Conservation (phyloP, 345 rosid species). For the Sonneratia alba region DNA sequence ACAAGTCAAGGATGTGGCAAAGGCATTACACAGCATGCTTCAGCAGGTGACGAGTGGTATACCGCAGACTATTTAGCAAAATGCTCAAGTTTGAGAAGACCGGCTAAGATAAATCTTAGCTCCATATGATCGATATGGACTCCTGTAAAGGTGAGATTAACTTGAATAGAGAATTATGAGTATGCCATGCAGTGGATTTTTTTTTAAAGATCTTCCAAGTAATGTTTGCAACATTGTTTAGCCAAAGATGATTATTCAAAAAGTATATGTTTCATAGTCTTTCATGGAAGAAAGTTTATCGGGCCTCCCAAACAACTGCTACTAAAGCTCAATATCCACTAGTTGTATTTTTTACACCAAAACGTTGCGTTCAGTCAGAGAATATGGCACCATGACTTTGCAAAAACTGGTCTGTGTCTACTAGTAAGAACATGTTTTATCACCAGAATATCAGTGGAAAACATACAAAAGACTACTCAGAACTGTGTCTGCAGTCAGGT, state of each 20-base stretch:
- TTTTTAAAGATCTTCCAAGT: neutral
- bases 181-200: neutral
- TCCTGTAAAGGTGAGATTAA: constrained; percentile 1
- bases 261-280: neutral
- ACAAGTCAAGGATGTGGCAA: constrained; percentile 11
- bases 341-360: neutral
- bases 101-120: constrained; percentile 9
- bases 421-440: neutral
- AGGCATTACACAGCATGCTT: constrained; percentile 25
- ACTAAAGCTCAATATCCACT: neutral
- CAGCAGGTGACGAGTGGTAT: constrained; percentile 22
- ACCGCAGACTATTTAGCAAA: constrained; percentile 5
- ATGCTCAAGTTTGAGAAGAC: constrained; percentile 1
- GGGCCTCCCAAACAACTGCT: neutral
- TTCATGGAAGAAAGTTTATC: neutral
- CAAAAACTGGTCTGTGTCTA: neutral
- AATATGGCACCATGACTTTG: neutral
- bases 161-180: neutral
- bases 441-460: neutral
- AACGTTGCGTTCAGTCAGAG: neutral
- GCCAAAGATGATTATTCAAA: neutral
- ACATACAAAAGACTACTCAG: neutral
- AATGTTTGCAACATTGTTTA: neutral
- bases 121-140: neutral
- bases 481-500: neutral